Evolutionary conservation across 2,329 filamentous ascomycete species (phyloP).

Genomic region (Colletotrichum sp.): DNA sequence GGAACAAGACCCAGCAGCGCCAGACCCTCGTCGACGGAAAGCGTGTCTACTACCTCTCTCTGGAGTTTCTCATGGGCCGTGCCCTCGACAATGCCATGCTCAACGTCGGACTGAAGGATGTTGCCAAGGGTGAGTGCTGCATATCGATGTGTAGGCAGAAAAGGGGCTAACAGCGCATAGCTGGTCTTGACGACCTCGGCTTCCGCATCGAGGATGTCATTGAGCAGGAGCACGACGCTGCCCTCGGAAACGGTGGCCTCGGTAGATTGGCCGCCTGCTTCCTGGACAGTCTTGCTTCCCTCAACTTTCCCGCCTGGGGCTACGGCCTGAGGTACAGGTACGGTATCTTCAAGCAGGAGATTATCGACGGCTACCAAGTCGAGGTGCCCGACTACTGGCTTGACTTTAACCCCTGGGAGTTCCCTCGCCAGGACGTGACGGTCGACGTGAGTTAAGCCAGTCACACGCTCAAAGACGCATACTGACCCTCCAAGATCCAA

Average conservation of each 20-base stretch:
- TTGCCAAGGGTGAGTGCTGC: conserved; percentile 70
- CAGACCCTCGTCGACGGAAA: conserved; percentile 92
- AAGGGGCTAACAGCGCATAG: conserved; percentile 48
- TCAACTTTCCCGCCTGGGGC: conserved; percentile 97
- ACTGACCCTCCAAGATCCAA: conserved; percentile 63
- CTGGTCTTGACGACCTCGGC: conserved; percentile 85
- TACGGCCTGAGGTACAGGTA: conserved; percentile 96
- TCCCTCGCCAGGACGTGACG: conserved; percentile 91
- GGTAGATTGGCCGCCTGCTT: conserved; percentile 96
- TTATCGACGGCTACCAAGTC: conserved; percentile 96
- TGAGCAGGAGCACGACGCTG: conserved; percentile 92
- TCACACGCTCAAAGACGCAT: neutral
- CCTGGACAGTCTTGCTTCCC: conserved; percentile 90
- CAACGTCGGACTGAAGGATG: conserved; percentile 87
- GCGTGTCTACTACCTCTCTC: conserved; percentile 94
- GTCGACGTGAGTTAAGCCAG: conserved; percentile 71
- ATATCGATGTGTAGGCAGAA: neutral
- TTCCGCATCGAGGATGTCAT: conserved; percentile 98
- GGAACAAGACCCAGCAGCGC: conserved; percentile 97
- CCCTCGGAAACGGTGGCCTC: conserved; percentile 93
- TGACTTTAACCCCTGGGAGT: conserved; percentile 99
- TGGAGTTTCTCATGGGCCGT: conserved; percentile 97
- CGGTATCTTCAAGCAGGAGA: conserved; percentile 99
- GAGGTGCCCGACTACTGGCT: conserved; percentile 99
- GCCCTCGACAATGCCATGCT: conserved; percentile 98